A percentile compares a stretch with the other conserved stretches of the same genome.
Evolutionary conservation across 257 asterid species (phyloP).

Genomic region (Solanum dulcamara): DNA sequence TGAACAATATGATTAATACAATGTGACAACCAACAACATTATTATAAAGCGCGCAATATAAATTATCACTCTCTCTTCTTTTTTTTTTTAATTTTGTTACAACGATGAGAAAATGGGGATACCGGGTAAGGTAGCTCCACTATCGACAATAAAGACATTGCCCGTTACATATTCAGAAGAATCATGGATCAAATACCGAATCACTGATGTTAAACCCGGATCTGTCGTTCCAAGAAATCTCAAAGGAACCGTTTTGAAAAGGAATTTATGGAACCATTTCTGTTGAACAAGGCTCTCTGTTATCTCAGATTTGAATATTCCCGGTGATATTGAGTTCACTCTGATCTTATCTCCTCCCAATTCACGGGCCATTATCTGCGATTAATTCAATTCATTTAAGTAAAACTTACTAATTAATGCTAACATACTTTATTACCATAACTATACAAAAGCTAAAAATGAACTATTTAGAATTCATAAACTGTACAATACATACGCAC

Average conservation of each 20-base stretch:
- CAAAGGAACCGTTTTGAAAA: conserved; percentile 5
- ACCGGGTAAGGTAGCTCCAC: conserved; percentile 25
- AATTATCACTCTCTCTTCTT: too few relatives aligned
- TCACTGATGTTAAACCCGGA: conserved; percentile 30
- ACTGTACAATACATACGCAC: too few relatives aligned
- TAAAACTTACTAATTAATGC: too few relatives aligned
- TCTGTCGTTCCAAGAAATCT: conserved; percentile 6
- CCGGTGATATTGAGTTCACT: conserved; percentile 31
- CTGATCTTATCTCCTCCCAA: conserved; percentile 19
- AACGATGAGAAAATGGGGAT: conserved; percentile 28
- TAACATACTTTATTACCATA: too few relatives aligned
- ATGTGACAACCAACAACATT: neutral
- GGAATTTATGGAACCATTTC: conserved; percentile 14
- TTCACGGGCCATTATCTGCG: conserved; percentile 32
- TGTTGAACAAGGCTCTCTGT: conserved; percentile 13
- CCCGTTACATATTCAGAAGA: conserved; percentile 22
- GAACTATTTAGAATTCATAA: too few relatives aligned
- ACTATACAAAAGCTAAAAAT: too few relatives aligned
- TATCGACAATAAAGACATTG: conserved; percentile 24
- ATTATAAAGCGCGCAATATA: too few relatives aligned
- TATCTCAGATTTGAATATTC: conserved; percentile 31
- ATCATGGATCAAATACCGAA: conserved; percentile 24
- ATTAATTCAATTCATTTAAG: too few relatives aligned
- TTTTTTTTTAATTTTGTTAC: too few relatives aligned
- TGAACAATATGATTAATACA: neutral